Base-by-base conservation (phyloP, 2,329 filamentous ascomycete species). In the Colletotrichum gloeosporioides region DNA sequence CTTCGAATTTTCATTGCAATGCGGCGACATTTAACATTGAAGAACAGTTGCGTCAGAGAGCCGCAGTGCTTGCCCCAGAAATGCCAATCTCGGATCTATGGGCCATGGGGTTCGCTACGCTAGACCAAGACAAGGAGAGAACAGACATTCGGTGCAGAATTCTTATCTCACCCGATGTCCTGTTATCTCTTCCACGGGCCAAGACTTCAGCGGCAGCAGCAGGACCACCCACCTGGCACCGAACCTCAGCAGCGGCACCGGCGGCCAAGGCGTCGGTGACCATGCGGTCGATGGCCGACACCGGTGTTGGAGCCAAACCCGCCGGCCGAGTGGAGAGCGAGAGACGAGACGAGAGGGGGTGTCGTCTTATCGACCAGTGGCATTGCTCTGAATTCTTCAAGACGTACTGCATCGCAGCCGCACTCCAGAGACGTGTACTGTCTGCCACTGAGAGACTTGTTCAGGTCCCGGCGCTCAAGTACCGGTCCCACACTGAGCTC, bases 101-200 rank as follows among this genome's bases (percentile, higher is more conserved):
- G 44, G 44, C n/a, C 55, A 29, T 15, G 70, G 44, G 57, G 8
- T 13, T n/a, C 59, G 34, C 22, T 25, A 31, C 74, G 34, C 74
- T 76, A 77, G 44, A 39, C 71, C 71, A 44, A 68, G 64, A 59
- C 49, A 49, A 76, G 73, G 69, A 73, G 70, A 27, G 55, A 31
- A 65, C 18, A n/a, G 22, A 49, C 73, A 76, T 69, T 59, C 39
- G 39, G n/a, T 76, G 73, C 73, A 76, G 64, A 53, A 44, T 69
- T 34, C 70, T 76, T 69, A 69, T 59, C 59, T 39, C 22, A 15
- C 72, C 39, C 32, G 10, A 44, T 44, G 39, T 31, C 53, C n/a
- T 31, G 25, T 53, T 62, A 69, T 69, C 67, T 49, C 57, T 59
- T 73, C 68, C 53, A 53, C 25, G 27, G 36, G 65, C 22, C 34